phyloP scores from a whole-genome alignment of 495 filamentous ascomycete genomes.

The Neurospora sp. region DNA sequence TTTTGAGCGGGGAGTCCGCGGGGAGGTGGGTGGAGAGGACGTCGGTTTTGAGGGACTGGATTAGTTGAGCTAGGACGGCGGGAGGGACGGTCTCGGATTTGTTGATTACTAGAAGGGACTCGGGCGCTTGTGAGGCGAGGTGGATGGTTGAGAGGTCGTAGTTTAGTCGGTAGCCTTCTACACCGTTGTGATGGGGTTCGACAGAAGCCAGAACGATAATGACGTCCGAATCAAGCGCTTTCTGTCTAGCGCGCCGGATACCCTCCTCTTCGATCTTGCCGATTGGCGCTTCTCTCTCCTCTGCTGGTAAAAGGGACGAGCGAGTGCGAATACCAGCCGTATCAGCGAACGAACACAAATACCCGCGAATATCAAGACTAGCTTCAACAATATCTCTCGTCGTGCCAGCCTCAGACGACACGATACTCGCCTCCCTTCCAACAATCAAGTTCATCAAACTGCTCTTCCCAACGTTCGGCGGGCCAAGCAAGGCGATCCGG shows the following conservation, averaged over 20 bases:
- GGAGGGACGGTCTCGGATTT: constrained; percentile 57
- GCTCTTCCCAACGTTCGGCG: constrained; percentile 94
- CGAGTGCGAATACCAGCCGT: constrained; percentile 69
- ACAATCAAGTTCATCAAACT: constrained; percentile 84
- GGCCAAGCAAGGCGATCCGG: constrained; percentile 72
- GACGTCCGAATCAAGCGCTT: constrained; percentile 76
- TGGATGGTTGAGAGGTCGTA: constrained; percentile 39
- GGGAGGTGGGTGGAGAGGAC: constrained; percentile 11
- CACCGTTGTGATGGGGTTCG: constrained; percentile 33
- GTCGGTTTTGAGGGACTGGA: constrained; percentile 22
- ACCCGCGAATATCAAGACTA: constrained; percentile 81
- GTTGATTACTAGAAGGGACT: constrained; percentile 67
- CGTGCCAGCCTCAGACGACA: constrained; percentile 82
- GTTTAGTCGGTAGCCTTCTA: constrained; percentile 21
- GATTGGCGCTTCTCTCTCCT: constrained; percentile 28
- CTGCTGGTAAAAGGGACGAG: constrained; percentile 8
- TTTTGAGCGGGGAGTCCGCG: neutral
- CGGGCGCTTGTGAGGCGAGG: constrained; percentile 43
- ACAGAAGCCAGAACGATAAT: constrained; percentile 72
- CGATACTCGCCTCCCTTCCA: constrained; percentile 90
- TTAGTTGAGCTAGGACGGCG: constrained; percentile 15
- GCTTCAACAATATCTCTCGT: constrained; percentile 92
- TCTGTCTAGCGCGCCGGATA: constrained; percentile 73
- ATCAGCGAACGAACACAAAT: constrained; percentile 79
- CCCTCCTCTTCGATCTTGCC: constrained; percentile 82